phyloP scores from a whole-genome alignment of 805 yeast species.

The Candida suzukii region DNA sequence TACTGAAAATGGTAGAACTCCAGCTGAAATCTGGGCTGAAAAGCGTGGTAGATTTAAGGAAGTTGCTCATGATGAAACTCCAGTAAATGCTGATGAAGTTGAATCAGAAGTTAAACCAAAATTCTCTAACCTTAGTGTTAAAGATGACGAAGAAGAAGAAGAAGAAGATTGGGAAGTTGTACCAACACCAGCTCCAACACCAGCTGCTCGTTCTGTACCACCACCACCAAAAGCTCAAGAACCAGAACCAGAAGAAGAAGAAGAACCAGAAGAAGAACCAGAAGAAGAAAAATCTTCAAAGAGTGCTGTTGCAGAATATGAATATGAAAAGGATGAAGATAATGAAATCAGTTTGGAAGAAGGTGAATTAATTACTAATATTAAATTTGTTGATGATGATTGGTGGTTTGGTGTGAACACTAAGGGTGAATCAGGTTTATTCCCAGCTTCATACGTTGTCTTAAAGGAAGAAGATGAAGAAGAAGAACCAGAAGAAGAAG shows the following conservation, averaged over 20 bases:
- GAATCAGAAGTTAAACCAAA: slow-evolving; percentile 24
- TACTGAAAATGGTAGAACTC: slow-evolving; percentile 73
- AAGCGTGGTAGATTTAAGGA: slow-evolving; percentile 62
- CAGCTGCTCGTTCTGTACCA: slow-evolving; percentile 14
- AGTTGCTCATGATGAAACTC: slow-evolving; percentile 26
- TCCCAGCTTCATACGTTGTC: slow-evolving; percentile 49
- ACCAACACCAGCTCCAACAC: slow-evolving; percentile 16
- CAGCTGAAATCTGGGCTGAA: slow-evolving; percentile 95
- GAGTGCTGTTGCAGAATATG: slow-evolving; percentile 77
- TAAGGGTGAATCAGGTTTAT: slow-evolving; percentile 42
- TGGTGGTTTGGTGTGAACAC: slow-evolving; percentile 49
- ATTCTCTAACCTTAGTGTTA: slow-evolving; percentile 20
- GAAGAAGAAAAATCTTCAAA: slow-evolving; percentile 7
- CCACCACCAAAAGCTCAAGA: slow-evolving; percentile 15
- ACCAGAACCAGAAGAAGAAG: slow-evolving; percentile 11
- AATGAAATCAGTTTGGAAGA: slow-evolving; percentile 64
- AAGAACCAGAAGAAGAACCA: slow-evolving; percentile 9
- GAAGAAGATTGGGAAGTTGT: slow-evolving; percentile 16
- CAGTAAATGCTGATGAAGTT: slow-evolving; percentile 18
- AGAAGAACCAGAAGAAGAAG: slow-evolving; percentile 10
- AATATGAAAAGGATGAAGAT: slow-evolving; percentile 68
- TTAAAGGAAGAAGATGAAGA: slow-evolving; percentile 23
- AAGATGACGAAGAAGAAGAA: slow-evolving; percentile 18
- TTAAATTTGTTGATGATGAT: slow-evolving; percentile 66
- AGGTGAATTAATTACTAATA: slow-evolving; percentile 59